Evolutionary conservation across 1,284 basidiomycete genomes (phyloP).

Genomic region (Anthracocystis walkeri): DNA sequence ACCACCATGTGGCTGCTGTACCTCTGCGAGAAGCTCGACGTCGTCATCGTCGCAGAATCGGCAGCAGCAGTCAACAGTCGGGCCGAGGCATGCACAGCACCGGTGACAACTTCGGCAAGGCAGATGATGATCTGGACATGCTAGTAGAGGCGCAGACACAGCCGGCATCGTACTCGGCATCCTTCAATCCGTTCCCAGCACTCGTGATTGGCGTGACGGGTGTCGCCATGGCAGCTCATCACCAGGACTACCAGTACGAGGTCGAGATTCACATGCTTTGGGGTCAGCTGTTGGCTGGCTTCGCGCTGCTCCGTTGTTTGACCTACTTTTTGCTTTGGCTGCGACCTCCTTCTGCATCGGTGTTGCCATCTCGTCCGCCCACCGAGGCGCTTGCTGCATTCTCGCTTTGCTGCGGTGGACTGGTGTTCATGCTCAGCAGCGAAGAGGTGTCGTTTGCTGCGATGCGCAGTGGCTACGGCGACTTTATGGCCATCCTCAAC

Average conservation of each 20-base stretch:
- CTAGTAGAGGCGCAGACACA: conserved; percentile 49
- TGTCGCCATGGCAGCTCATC: conserved; percentile 93
- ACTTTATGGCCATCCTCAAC: conserved; percentile 73
- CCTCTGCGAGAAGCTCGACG: conserved; percentile 26
- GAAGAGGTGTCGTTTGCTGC: conserved; percentile 91
- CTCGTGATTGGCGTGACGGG: conserved; percentile 93
- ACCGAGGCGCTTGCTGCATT: conserved; percentile 91
- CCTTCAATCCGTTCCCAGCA: conserved; percentile 86
- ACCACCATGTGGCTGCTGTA: conserved; percentile 25
- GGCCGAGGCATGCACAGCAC: not conserved
- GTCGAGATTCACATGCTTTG: conserved; percentile 85
- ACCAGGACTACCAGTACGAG: conserved; percentile 88
- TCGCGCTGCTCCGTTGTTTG: conserved; percentile 80
- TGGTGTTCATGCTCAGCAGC: conserved; percentile 90
- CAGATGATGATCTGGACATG: conserved; percentile 27
- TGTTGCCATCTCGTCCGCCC: conserved; percentile 89
- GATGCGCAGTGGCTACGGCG: conserved; percentile 89
- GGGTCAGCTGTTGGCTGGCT: conserved; percentile 89
- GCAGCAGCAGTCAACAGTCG: not conserved
- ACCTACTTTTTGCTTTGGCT: conserved; percentile 97
- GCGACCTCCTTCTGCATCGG: conserved; percentile 72
- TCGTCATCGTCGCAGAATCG: conserved; percentile 1
- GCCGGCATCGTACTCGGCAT: conserved; percentile 75
- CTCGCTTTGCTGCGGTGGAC: conserved; percentile 85
- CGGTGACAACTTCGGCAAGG: not conserved